Conservation (phyloP, 2,329 filamentous ascomycete genomes). For the Ceratocystis eucalypticola region DNA sequence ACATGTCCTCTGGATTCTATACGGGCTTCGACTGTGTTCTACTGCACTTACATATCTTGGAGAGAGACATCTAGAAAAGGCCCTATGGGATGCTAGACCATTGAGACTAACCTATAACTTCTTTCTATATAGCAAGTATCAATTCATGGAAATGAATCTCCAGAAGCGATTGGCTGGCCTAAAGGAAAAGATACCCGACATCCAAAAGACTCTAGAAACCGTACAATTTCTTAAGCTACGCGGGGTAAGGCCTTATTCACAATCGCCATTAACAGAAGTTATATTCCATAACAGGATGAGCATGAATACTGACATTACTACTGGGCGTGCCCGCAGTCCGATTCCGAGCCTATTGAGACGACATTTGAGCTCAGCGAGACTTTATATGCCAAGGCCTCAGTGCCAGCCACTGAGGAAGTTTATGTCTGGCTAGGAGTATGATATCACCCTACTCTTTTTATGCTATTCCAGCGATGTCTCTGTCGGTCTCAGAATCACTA, state of each 20-base stretch:
- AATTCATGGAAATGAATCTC: slow-evolving; percentile 96
- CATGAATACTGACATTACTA: neutral
- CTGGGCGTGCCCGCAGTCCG: slow-evolving; percentile 27
- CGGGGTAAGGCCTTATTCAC: slow-evolving; percentile 38
- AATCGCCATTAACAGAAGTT: too few relatives aligned
- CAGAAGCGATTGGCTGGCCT: slow-evolving; percentile 68
- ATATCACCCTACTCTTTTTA: slow-evolving; percentile 19
- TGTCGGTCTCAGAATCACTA: neutral
- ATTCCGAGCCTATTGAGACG: slow-evolving; percentile 64
- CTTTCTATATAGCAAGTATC: slow-evolving; percentile 63
- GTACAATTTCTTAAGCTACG: slow-evolving; percentile 71
- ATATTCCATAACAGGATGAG: neutral
- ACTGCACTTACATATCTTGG: too few relatives aligned
- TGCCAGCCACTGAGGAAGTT: slow-evolving; percentile 76
- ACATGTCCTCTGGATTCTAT: neutral
- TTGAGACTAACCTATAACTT: neutral
- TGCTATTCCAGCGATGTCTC: neutral
- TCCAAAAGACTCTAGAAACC: slow-evolving; percentile 87
- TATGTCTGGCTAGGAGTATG: slow-evolving; percentile 89
- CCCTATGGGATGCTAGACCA: too few relatives aligned
- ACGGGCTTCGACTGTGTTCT: too few relatives aligned
- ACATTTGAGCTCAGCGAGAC: slow-evolving; percentile 97
- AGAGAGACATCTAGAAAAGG: neutral
- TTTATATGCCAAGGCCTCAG: slow-evolving; percentile 73
- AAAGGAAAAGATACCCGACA: slow-evolving; percentile 92